Percentiles rank a stretch among this genome's conserved stretches.
Conservation (phyloP, 495 filamentous ascomycete species). For the Penicillium canescens region DNA sequence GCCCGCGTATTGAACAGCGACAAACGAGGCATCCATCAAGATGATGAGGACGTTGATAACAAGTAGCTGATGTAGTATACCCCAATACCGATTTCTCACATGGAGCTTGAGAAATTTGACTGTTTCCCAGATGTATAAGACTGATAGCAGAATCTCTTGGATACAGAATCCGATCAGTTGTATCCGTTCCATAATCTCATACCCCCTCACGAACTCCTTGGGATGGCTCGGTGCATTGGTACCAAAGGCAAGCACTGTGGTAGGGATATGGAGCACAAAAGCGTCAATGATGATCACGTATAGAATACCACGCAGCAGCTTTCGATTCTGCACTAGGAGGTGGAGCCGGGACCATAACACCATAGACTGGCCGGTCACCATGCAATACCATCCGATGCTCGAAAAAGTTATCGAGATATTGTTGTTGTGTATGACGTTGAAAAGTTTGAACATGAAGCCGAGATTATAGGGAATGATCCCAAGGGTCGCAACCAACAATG, state of each 20-base stretch:
- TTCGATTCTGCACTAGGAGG: conserved; percentile 42
- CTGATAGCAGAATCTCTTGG: conserved; percentile 54
- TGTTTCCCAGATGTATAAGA: conserved; percentile 50
- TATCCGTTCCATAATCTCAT: conserved; percentile 51
- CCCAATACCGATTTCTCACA: conserved; percentile 25
- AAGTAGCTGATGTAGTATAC: conserved; percentile 48
- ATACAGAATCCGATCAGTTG: conserved; percentile 50
- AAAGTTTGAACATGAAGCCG: conserved; percentile 55
- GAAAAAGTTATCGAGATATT: conserved; percentile 35
- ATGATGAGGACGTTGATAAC: conserved; percentile 51
- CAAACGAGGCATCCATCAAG: conserved; percentile 41
- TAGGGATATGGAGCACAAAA: conserved; percentile 50
- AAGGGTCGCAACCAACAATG: conserved; percentile 46
- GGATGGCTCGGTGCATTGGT: conserved; percentile 33
- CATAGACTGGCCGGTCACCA: conserved; percentile 63
- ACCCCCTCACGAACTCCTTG: conserved; percentile 16
- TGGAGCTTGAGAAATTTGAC: conserved; percentile 37
- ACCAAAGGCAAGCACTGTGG: conserved; percentile 50
- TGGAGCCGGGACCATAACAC: conserved; percentile 66
- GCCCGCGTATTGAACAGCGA: conserved; percentile 45
- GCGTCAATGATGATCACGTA: conserved; percentile 57
- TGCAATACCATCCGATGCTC: conserved; percentile 54
- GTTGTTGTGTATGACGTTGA: conserved; percentile 27
- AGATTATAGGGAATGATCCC: conserved; percentile 53
- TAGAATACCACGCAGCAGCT: conserved; percentile 45